A percentile compares a stretch with the other conserved stretches of the same genome.
These are phyloP conservation scores for Solanum clarkiae DNA, from an alignment of 257 asterid genomes.

Conservation along the genomic window DNA sequence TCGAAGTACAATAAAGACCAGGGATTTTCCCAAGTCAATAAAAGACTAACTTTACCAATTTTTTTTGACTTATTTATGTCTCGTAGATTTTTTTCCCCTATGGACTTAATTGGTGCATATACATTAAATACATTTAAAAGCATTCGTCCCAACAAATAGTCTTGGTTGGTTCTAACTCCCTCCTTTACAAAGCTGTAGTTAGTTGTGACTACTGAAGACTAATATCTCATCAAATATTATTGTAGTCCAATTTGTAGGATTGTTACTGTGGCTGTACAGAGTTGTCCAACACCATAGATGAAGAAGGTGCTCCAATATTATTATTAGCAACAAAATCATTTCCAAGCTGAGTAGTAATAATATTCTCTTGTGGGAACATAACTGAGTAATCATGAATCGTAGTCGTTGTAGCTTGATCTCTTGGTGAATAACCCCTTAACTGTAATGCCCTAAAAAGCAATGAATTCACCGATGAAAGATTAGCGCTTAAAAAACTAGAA, in stretches of 20 bases:
- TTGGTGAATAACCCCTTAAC: slow-evolving; percentile 21
- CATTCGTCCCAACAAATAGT: not conserved
- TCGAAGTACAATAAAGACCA: not conserved
- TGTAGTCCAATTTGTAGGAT: slow-evolving; percentile 47
- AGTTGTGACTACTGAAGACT: not conserved
- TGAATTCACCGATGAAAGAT: slow-evolving; percentile 36
- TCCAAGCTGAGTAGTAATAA: slow-evolving; percentile 17
- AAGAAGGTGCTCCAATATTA: not conserved
- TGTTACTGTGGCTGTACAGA: slow-evolving; percentile 27
- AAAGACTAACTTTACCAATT: not conserved
- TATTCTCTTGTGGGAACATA: slow-evolving; percentile 7
- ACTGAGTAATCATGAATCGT: slow-evolving; percentile 7
- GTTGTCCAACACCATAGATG: not conserved
- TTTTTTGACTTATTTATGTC: not conserved
- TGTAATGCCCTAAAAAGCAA: slow-evolving; percentile 42
- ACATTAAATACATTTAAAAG: not conserved
- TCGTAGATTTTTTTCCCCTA: not conserved
- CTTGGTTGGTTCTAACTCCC: not conserved
- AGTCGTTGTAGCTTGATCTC: not conserved
- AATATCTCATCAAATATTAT: slow-evolving; percentile 33
- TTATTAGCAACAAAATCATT: not conserved
- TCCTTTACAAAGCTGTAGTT: slow-evolving; percentile 1
- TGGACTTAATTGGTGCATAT: not conserved
- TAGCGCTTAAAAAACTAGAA: slow-evolving; percentile 7
- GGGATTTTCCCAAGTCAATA: not conserved